phyloP scores from a whole-genome alignment of 306 rosid species.

The Abrus precatorius region DNA sequence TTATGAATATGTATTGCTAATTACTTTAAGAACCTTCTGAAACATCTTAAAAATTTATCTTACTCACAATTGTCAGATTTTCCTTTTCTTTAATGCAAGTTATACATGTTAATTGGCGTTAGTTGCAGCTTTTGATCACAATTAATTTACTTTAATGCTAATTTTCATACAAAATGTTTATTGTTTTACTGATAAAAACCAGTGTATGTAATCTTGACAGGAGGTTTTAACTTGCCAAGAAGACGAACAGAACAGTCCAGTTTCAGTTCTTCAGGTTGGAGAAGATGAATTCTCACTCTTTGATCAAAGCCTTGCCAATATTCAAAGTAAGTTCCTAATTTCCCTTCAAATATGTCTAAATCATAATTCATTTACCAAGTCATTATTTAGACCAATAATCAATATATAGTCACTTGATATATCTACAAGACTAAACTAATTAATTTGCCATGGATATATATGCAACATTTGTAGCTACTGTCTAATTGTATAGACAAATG shows the following conservation, averaged over 20 bases:
- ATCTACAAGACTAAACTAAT: slow-evolving; percentile 4
- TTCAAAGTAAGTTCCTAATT: slow-evolving; percentile 59
- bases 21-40: not conserved
- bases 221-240: slow-evolving; percentile 48
- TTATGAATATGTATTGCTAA: not conserved
- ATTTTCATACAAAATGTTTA: not conserved
- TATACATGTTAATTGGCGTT: not conserved
- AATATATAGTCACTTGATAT: not conserved
- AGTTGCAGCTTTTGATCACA: not conserved
- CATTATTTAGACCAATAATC: not conserved
- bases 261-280: slow-evolving; percentile 71
- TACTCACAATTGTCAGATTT: not conserved
- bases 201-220: slow-evolving; percentile 38
- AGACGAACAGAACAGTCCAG: slow-evolving; percentile 69
- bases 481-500: not conserved
- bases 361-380: slow-evolving; percentile 10
- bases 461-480: slow-evolving; percentile 6
- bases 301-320: slow-evolving; percentile 60
- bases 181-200: slow-evolving; percentile 20
- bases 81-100: not conserved
- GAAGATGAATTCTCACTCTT: slow-evolving; percentile 58
- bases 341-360: not conserved
- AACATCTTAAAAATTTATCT: slow-evolving; percentile 1
- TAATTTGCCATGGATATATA: not conserved
- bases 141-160: slow-evolving; percentile 26